These are phyloP conservation scores for Cucurbita pepo DNA, from an alignment of 306 rosid genomes.

Conservation along the genomic window DNA sequence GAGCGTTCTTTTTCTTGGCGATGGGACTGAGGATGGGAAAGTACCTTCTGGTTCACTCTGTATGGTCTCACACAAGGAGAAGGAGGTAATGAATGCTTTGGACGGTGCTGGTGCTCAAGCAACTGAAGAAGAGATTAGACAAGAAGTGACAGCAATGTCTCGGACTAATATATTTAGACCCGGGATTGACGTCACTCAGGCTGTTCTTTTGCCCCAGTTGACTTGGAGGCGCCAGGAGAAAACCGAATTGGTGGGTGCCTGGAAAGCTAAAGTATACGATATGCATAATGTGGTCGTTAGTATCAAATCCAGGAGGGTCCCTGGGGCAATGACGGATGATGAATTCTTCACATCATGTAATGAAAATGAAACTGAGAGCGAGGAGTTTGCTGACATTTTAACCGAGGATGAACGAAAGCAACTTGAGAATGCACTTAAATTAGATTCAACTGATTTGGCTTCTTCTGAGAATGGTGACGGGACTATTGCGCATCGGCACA, in stretches of 20 bases:
- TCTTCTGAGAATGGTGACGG: conserved; percentile 46
- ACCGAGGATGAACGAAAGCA: conserved; percentile 89
- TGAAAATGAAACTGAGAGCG: conserved; percentile 73
- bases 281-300: conserved; percentile 96
- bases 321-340: conserved; percentile 95
- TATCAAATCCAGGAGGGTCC: conserved; percentile 85
- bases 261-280: conserved; percentile 96
- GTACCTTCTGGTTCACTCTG: conserved; percentile 75
- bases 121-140: conserved; percentile 78
- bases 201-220: conserved; percentile 88
- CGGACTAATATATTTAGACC: conserved; percentile 91
- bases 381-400: conserved; percentile 63
- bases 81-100: conserved; percentile 81
- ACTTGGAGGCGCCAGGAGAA: conserved; percentile 96
- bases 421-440: conserved; percentile 70
- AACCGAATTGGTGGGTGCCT: conserved; percentile 67
- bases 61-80: conserved; percentile 89
- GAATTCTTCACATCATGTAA: conserved; percentile 68
- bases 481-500: conserved; percentile 46
- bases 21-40: conserved; percentile 82
- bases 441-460: conserved; percentile 46
- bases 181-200: conserved; percentile 93
- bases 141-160: conserved; percentile 89
- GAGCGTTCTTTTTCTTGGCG: conserved; percentile 81
- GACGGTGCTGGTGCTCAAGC: conserved; percentile 82